These are phyloP conservation scores for Coemansia sp. DNA, from an alignment of 192 early-diverging fungal species.

Conservation along the genomic window DNA sequence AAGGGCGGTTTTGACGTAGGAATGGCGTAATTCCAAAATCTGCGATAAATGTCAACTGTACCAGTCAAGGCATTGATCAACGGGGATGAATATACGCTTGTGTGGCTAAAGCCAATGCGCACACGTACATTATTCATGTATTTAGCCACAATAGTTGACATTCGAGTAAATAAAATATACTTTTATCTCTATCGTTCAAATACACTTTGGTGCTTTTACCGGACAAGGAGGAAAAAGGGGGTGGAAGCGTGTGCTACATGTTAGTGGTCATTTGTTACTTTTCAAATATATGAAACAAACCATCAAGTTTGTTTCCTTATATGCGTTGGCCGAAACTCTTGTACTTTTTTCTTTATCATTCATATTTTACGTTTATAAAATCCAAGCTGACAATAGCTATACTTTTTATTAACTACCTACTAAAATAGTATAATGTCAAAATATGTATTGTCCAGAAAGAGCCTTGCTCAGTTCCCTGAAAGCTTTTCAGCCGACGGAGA, in stretches of 20 bases:
- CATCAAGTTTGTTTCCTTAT: not conserved
- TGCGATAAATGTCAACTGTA: not conserved
- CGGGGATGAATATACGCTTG: not conserved
- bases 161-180: not conserved
- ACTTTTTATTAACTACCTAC: not conserved
- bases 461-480: conserved; percentile 9
- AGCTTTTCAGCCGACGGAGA: not conserved
- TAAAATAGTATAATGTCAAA: not conserved
- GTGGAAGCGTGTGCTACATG: not conserved
- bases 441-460: not conserved
- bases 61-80: conserved; percentile 3
- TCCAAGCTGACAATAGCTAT: not conserved
- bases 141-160: conserved; percentile 3
- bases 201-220: too few relatives aligned
- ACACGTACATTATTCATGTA: conserved; percentile 8
- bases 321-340: not conserved
- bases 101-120: conserved; percentile 9
- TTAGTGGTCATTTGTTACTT: not conserved
- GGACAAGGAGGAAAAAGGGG: too few relatives aligned
- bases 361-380: not conserved
- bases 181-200: too few relatives aligned
- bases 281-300: not conserved
- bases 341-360: not conserved
- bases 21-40: not conserved
- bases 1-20: not conserved